Evolutionary conservation across 129 eudicot genomes (phyloP).

Genomic region (Lonicera japonica): DNA sequence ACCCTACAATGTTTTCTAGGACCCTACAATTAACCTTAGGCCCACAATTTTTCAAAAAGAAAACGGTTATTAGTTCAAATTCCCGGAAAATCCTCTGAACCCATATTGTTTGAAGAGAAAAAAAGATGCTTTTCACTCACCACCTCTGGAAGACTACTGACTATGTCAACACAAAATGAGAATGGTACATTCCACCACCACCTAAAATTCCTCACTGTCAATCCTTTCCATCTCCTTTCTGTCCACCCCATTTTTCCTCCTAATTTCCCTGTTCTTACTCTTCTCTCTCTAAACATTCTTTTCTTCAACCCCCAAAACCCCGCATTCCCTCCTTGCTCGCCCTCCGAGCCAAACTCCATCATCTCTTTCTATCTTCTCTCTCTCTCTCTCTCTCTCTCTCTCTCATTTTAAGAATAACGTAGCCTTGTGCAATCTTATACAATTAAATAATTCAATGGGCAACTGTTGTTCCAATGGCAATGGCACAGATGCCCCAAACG

Average conservation of each 20-base stretch:
- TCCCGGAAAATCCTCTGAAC: not conserved
- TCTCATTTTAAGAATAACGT: not conserved
- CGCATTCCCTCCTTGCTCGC: slow-evolving; percentile 14
- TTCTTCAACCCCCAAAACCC: slow-evolving; percentile 2
- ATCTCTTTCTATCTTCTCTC: slow-evolving; percentile 22
- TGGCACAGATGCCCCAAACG: not conserved
- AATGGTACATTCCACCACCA: slow-evolving; percentile 14
- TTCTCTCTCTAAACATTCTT: not conserved
- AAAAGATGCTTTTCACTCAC: too few relatives aligned
- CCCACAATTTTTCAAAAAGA: not conserved
- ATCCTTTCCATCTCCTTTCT: slow-evolving; percentile 15
- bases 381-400: slow-evolving; percentile 10
- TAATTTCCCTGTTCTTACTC: slow-evolving; percentile 1
- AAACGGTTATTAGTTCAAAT: too few relatives aligned
- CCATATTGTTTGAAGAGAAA: not conserved
- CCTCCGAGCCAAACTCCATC: slow-evolving; percentile 29
- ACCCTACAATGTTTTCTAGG: too few relatives aligned
- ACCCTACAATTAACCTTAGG: not conserved
- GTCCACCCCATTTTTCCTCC: not conserved
- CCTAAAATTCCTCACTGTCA: slow-evolving; percentile 53
- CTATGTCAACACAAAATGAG: not conserved
- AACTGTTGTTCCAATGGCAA: slow-evolving; percentile 56
- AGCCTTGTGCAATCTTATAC: too few relatives aligned
- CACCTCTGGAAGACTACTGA: too few relatives aligned
- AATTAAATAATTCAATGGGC: slow-evolving; percentile 32